These are phyloP conservation scores for Thielaviopsis cerberus DNA, from an alignment of 2,329 filamentous ascomycete genomes.

Conservation along the genomic window DNA sequence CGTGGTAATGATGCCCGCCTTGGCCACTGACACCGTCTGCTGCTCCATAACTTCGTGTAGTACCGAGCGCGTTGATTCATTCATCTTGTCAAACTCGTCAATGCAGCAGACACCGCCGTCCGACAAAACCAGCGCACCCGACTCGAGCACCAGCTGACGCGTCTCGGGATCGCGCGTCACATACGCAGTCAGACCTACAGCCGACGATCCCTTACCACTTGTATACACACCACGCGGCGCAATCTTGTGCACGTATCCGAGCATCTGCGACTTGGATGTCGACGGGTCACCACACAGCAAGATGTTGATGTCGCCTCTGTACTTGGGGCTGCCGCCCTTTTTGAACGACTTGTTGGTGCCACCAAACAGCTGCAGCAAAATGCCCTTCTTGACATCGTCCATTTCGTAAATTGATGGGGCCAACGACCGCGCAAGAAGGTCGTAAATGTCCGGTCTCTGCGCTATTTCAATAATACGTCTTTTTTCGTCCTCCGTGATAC, in stretches of 20 bases:
- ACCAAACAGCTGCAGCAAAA: conserved; percentile 86
- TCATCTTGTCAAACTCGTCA: conserved; percentile 78
- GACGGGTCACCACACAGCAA: conserved; percentile 93
- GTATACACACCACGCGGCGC: conserved; percentile 75
- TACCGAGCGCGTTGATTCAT: conserved; percentile 57
- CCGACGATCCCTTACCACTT: conserved; percentile 63
- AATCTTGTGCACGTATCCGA: conserved; percentile 93
- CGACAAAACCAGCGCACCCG: conserved; percentile 58
- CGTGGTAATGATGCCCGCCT: conserved; percentile 91
- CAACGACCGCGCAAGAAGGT: conserved; percentile 73
- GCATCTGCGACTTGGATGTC: conserved; percentile 84
- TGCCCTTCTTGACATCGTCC: conserved; percentile 98
- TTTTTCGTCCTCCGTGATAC: conserved; percentile 71
- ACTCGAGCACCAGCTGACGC: conserved; percentile 62
- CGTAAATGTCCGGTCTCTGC: conserved; percentile 71
- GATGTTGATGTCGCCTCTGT: conserved; percentile 93
- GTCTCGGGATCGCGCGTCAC: conserved; percentile 67
- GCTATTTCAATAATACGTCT: conserved; percentile 71
- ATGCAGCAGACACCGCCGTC: conserved; percentile 74
- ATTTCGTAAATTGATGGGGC: conserved; percentile 93
- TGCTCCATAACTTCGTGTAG: conserved; percentile 83
- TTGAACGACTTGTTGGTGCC: conserved; percentile 96
- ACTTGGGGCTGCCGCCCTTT: conserved; percentile 86
- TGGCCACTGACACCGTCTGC: conserved; percentile 68
- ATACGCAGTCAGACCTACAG: conserved; percentile 64